phyloP scores from a whole-genome alignment of 1,284 basidiomycete genomes.

The Papiliotrema flavescens region DNA sequence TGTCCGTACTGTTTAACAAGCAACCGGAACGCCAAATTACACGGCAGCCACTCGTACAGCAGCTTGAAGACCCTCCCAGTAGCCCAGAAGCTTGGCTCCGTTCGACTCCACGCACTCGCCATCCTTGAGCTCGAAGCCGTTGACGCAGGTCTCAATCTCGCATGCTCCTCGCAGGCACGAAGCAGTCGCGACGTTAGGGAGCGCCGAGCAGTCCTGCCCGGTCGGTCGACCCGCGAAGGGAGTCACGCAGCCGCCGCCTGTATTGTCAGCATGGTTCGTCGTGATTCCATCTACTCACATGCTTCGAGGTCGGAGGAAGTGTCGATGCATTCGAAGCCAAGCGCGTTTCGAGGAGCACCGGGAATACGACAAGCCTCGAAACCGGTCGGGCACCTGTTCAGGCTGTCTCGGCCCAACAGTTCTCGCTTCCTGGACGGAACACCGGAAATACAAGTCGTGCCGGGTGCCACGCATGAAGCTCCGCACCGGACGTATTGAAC shows the following conservation, averaged over 20 bases:
- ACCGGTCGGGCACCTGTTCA: not conserved
- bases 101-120: no score
- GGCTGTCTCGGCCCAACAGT: no score
- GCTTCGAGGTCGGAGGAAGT: constrained; percentile 5
- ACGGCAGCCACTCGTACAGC: no score
- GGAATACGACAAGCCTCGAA: constrained; percentile 2
- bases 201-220: constrained; percentile 55
- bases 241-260: constrained; percentile 3
- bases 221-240: constrained; percentile 4
- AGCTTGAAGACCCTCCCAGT: no score
- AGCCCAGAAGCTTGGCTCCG: no score
- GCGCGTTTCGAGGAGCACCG: not conserved
- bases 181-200: constrained; percentile 55
- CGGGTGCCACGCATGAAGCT: constrained; percentile 4
- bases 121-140: constrained; percentile 39
- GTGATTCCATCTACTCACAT: not conserved
- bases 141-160: constrained; percentile 52
- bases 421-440: not conserved
- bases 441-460: constrained; percentile 4
- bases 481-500: constrained; percentile 3
- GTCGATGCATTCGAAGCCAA: constrained; percentile 10
- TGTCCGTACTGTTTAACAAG: no score
- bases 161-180: constrained; percentile 54
- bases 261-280: no score
- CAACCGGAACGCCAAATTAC: no score